Base-by-base conservation (phyloP, 495 filamentous ascomycete genomes). In the Neurospora terricola region DNA sequence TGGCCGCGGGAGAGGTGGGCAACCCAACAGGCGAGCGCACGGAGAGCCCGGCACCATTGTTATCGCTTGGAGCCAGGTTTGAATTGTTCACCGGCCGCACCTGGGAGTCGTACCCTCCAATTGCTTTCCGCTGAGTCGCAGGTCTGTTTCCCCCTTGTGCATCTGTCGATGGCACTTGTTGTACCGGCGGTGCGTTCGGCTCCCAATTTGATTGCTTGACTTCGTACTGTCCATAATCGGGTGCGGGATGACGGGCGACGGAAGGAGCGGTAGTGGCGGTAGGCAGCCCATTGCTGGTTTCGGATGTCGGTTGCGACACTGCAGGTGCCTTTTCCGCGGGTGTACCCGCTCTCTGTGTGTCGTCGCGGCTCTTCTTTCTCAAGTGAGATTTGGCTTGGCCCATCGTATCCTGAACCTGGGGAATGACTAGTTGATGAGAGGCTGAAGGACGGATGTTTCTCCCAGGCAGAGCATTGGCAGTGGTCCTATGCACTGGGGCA, bases 91-190 rank as follows among this genome's bases (percentile, higher is more conserved):
- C 77, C 38, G 71, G 70, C 6, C 76, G 73, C 11, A 74, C 5
- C n/a, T 74, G 72, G n/a, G 18, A 40, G 23, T 74, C 75, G 1
- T 69, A 11, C 18, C 54, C 54, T 23, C 69, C 73, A 5, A 75
- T 16, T 10, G 76, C 37, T 36, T 72, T 78, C 4, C 70, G 75
- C 5, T 68, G 11, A 16, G 62, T 37, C 16, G 71, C 69, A 11
- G 70, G 59, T 18, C 73, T 73, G 7, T 71, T 30, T 23, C 73
- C 76, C 36, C 45, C 1, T 73, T 72, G 4, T 77, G 69, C 23
- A 59, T 79, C 78, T 30, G 79, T 79, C 21, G 79, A 80, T 34
- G 79, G 76, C 3, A 77, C 80, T n/a, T 78, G 80, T 14, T 77
- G 81, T 11, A 78, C 69, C 12, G 78, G 77, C 40, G 81, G 78